Conservation (phyloP, 768 basidiomycete genomes). For the Boletellus ananiceps region DNA sequence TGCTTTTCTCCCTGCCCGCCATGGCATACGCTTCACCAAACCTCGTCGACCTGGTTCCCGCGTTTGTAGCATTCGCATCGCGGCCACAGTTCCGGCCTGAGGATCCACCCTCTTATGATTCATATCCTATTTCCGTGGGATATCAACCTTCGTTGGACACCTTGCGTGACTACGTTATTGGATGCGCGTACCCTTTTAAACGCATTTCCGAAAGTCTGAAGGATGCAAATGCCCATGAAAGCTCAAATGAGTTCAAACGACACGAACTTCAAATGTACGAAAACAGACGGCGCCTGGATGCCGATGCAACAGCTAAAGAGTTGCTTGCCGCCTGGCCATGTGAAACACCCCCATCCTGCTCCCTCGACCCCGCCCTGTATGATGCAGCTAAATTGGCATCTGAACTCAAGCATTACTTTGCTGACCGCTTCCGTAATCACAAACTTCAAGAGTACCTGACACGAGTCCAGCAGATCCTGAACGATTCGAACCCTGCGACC, state of each 20-base stretch:
- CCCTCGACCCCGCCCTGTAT: not conserved
- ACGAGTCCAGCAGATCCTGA: not conserved
- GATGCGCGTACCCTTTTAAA: not conserved
- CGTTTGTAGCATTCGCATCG: conserved; percentile 29
- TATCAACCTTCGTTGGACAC: not conserved
- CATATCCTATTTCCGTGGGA: conserved; percentile 3
- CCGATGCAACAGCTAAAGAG: not conserved
- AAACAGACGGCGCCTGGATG: not conserved
- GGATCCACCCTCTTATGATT: conserved; percentile 11
- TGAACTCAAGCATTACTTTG: not conserved
- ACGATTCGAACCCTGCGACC: not conserved
- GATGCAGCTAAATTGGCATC: not conserved
- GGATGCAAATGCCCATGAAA: not conserved
- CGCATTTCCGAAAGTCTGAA: not conserved
- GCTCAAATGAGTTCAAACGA: not conserved
- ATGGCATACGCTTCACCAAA: conserved; percentile 24
- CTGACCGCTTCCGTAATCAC: not conserved
- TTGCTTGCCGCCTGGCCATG: not conserved
- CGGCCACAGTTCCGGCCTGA: conserved; percentile 6
- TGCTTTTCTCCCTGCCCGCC: conserved; percentile 28
- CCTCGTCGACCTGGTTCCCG: conserved; percentile 14
- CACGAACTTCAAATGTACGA: not conserved
- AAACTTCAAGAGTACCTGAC: not conserved
- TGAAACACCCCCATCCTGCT: not conserved
- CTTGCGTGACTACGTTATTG: not conserved